Percentiles rank a stretch among this genome's conserved stretches.
phyloP scores from a whole-genome alignment of 2,329 filamentous ascomycete species.

The Intubia oerlemansii region DNA sequence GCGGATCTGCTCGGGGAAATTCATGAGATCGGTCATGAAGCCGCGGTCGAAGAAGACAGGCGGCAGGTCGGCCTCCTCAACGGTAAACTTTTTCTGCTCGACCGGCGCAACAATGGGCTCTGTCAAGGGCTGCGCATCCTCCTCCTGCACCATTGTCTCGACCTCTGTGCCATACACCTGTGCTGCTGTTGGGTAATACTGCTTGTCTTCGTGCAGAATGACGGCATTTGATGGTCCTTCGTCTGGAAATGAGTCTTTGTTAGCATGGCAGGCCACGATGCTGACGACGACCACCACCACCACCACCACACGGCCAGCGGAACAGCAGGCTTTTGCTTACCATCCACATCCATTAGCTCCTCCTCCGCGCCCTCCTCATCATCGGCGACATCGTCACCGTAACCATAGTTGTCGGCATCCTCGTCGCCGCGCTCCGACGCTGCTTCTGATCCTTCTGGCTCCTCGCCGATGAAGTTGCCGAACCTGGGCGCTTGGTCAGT shows the following conservation, averaged over 20 bases:
- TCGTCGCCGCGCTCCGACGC: slow-evolving; percentile 54
- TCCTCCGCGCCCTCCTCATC: slow-evolving; percentile 45
- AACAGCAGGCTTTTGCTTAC: slow-evolving; percentile 22
- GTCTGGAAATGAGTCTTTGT: slow-evolving; percentile 24
- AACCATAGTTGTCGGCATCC: slow-evolving; percentile 57
- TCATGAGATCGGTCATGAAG: slow-evolving; percentile 93
- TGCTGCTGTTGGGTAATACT: slow-evolving; percentile 95
- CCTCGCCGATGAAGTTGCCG: slow-evolving; percentile 95
- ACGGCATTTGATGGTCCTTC: slow-evolving; percentile 88
- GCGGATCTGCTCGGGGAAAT: slow-evolving; percentile 81
- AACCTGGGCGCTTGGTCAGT: slow-evolving; percentile 39
- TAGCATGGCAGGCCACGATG: too few species aligned
- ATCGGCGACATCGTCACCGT: slow-evolving; percentile 49
- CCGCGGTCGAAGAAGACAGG: slow-evolving; percentile 69
- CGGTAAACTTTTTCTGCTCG: slow-evolving; percentile 85
- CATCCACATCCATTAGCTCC: slow-evolving; percentile 86
- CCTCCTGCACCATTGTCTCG: slow-evolving; percentile 88
- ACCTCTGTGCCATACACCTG: slow-evolving; percentile 90
- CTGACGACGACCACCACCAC: too few species aligned
- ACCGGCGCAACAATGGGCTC: slow-evolving; percentile 88
- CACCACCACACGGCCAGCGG: too few species aligned
- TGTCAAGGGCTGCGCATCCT: slow-evolving; percentile 81
- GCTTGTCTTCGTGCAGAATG: slow-evolving; percentile 96
- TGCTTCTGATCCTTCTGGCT: slow-evolving; percentile 61
- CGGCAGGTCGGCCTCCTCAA: slow-evolving; percentile 80